phyloP scores from a whole-genome alignment of 1,139 yeast species.

The Hansenula anomala region DNA sequence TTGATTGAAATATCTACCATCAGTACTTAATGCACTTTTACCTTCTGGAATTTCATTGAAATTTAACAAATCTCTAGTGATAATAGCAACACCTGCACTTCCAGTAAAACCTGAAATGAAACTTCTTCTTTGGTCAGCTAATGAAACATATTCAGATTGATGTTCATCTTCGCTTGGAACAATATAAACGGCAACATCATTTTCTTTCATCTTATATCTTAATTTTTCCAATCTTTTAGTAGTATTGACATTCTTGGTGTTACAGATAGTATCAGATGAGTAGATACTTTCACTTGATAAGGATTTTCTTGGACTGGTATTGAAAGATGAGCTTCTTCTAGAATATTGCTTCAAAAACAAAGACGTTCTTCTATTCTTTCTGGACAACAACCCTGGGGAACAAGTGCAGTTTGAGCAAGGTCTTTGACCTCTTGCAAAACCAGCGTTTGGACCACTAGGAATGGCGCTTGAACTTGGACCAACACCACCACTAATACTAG shows the following conservation, averaged over 20 bases:
- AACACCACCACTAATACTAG: neutral
- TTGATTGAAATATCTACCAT: slow-evolving; percentile 91
- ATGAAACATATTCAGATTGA: slow-evolving; percentile 83
- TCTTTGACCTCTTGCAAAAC: slow-evolving; percentile 23
- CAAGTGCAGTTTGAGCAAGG: slow-evolving; percentile 75
- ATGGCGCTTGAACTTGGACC: slow-evolving; percentile 9
- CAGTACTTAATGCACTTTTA: slow-evolving; percentile 81
- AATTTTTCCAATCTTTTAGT: slow-evolving; percentile 55
- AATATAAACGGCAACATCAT: slow-evolving; percentile 70
- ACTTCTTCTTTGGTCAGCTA: slow-evolving; percentile 76
- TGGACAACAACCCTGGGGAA: slow-evolving; percentile 71
- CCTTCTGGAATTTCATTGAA: slow-evolving; percentile 35
- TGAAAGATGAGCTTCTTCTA: slow-evolving; percentile 11
- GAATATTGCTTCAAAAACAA: slow-evolving; percentile 42
- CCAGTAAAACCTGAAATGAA: slow-evolving; percentile 92
- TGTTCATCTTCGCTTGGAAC: slow-evolving; percentile 94
- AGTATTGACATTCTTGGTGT: slow-evolving; percentile 45
- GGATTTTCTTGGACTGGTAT: slow-evolving; percentile 17
- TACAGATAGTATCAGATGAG: slow-evolving; percentile 32
- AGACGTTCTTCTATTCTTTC: slow-evolving; percentile 54
- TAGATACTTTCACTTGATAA: slow-evolving; percentile 28
- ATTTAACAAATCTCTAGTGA: slow-evolving; percentile 60
- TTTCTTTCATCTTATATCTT: slow-evolving; percentile 59
- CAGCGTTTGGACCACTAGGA: slow-evolving; percentile 7
- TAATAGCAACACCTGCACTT: slow-evolving; percentile 88